Evolutionary conservation across 2,329 filamentous ascomycete species (phyloP), one percentile per base, ranked within the genome.

Genomic region (Metarhizium robertsii): DNA sequence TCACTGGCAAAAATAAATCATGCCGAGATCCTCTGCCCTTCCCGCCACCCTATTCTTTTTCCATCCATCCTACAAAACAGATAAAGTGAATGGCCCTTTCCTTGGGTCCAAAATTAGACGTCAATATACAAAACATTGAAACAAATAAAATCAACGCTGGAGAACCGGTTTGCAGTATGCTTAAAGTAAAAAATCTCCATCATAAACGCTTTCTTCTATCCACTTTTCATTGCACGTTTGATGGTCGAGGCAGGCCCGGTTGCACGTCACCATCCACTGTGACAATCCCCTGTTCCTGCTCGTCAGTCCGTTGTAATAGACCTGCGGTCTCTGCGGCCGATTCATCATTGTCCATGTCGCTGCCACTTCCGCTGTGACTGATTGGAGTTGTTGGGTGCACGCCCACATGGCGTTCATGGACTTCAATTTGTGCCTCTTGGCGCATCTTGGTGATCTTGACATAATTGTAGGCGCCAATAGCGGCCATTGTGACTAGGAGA

Each of bases 361-460:
- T 75, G 30, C 63, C 69, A 59, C 71, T 74, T 30, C 65, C 68
- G 52, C 65, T 70, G 34, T 69, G 70, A 57, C 67, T 73, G 7
- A 69, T 66, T 6, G 69, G 70, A 16, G 67, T 70, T 8, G 56
- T 63, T 11, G 59, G 68, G 56, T 69, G 66, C 11, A 62, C 60
- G 6, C 64, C 68, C 56, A 69, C 64, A 55, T 73, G 73, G 34
- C 66, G 70, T 8, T 67, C 67, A 53, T 81, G 78, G 2, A 76
- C 77, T 32, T 78, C 74, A 38, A 70, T 66, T 63, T 77, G 77
- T 1, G 91, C 90, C 13, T 96, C 88, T 54, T 80, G 74, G 50
- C 89, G 81, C 94, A 99, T 96, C 71, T 88, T 90, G 51, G 77
- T 79, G 60, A 97, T 90, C 70, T 99, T 97, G 70, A 97, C 85